Percentiles rank a stretch among this genome's conserved stretches.
Evolutionary conservation across 2,329 filamentous ascomycete species (phyloP).

Genomic region (Periglandula ipomoeae): DNA sequence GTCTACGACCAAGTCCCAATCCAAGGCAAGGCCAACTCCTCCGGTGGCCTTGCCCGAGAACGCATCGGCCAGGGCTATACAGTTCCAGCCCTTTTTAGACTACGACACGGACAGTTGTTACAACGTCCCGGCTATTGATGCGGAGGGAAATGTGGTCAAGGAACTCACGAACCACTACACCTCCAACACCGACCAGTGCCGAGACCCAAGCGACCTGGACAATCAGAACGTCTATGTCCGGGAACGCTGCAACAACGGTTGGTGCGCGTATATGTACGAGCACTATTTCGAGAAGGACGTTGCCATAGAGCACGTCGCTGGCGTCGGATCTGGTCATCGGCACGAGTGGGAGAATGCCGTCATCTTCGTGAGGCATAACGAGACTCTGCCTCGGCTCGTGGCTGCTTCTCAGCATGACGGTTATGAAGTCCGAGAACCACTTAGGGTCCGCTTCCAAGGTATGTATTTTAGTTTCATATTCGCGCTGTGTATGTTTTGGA

Average conservation of each 20-base stretch:
- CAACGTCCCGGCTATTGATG: slow-evolving; percentile 23
- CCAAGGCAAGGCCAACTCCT: neutral
- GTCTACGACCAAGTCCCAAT: neutral
- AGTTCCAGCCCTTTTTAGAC: slow-evolving; percentile 10
- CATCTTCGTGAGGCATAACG: slow-evolving; percentile 10
- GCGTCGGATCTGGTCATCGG: slow-evolving; percentile 11
- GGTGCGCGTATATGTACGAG: slow-evolving; percentile 17
- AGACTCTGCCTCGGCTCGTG: slow-evolving; percentile 11
- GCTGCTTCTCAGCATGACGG: slow-evolving; percentile 21
- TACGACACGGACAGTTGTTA: slow-evolving; percentile 12
- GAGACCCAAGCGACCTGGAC: slow-evolving; percentile 10
- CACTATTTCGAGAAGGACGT: slow-evolving; percentile 18
- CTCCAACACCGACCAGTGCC: slow-evolving; percentile 8
- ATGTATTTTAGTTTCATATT: neutral
- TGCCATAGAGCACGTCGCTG: slow-evolving; percentile 4
- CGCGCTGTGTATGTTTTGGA: neutral
- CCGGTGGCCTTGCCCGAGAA: slow-evolving; percentile 4
- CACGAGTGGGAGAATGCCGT: slow-evolving; percentile 19
- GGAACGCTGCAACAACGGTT: slow-evolving; percentile 16
- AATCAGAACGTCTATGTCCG: slow-evolving; percentile 18
- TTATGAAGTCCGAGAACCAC: slow-evolving; percentile 15
- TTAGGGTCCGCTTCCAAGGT: neutral
- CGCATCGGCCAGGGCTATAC: slow-evolving; percentile 3
- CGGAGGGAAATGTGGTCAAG: slow-evolving; percentile 19
- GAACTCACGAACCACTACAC: slow-evolving; percentile 14